Conservation (phyloP, 1,284 basidiomycete species). For the Boletellus sp. region DNA sequence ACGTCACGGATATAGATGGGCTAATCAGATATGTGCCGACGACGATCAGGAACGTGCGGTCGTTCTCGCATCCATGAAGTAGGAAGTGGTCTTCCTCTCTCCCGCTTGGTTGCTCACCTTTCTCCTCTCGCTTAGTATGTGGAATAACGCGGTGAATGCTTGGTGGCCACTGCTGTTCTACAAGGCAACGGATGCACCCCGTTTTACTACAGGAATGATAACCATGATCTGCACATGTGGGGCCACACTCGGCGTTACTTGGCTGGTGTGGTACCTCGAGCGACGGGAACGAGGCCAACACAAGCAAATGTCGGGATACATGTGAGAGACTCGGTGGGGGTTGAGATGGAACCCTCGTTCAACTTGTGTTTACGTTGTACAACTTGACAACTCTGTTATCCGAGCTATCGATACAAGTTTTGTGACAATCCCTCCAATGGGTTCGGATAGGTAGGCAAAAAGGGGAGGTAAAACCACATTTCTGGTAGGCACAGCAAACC, state of each 20-base stretch:
- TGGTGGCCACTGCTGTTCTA: conserved; percentile 73
- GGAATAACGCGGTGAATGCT: conserved; percentile 67
- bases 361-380: neutral
- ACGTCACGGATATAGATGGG: conserved; percentile 43
- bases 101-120: neutral
- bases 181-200: conserved; percentile 61
- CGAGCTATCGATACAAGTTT: conserved; percentile 24
- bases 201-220: conserved; percentile 62
- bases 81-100: conserved; percentile 9
- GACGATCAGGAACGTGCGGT: conserved; percentile 64
- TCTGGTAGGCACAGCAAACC: conserved; percentile 21
- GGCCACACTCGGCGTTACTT: conserved; percentile 55
- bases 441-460: neutral
- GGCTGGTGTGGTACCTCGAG: conserved; percentile 56
- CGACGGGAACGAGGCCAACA: conserved; percentile 37
- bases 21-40: conserved; percentile 67
- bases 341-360: neutral
- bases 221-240: conserved; percentile 58
- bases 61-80: conserved; percentile 72
- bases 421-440: conserved; percentile 6
- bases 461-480: conserved; percentile 7
- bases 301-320: neutral
- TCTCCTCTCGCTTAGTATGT: conserved; percentile 46
- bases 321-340: neutral
- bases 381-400: conserved; percentile 2